Percentiles rank a stretch among this genome's conserved stretches.
Evolutionary conservation across 2,329 filamentous ascomycete genomes (phyloP).

Genomic region (Rhexocercosporidium sp.): DNA sequence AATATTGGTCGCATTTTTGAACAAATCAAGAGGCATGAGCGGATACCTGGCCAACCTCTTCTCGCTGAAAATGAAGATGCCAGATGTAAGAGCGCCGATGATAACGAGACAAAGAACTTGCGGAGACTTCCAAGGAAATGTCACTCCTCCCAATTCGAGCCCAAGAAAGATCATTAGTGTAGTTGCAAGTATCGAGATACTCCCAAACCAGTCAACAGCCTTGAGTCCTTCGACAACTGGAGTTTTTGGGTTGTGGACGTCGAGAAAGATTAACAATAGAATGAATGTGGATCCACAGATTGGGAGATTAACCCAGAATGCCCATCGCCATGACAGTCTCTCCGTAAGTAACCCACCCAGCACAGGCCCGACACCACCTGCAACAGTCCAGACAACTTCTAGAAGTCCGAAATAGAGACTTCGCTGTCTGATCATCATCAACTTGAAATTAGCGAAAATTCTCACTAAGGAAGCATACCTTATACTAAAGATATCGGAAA

Average conservation of each 20-base stretch:
- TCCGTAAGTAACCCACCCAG: constrained; percentile 67
- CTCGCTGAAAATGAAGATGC: constrained; percentile 70
- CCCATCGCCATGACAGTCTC: constrained; percentile 64
- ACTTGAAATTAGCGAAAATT: constrained; percentile 53
- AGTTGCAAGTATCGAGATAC: constrained; percentile 67
- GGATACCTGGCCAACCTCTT: constrained; percentile 74
- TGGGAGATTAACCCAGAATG: constrained; percentile 60
- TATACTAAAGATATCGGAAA: constrained; percentile 68
- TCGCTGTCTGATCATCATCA: constrained; percentile 43
- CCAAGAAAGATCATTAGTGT: constrained; percentile 85
- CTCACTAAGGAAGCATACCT: neutral
- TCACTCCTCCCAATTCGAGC: constrained; percentile 79
- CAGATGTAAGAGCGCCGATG: constrained; percentile 67
- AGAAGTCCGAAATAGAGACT: constrained; percentile 50
- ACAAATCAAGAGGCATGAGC: constrained; percentile 75
- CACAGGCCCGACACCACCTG: constrained; percentile 62
- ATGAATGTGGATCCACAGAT: constrained; percentile 44
- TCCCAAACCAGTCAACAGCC: constrained; percentile 64
- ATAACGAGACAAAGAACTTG: constrained; percentile 79
- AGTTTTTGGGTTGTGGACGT: constrained; percentile 65
- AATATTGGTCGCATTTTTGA: constrained; percentile 68
- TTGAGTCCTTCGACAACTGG: constrained; percentile 62
- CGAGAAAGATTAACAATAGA: constrained; percentile 57
- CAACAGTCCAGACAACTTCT: constrained; percentile 67
- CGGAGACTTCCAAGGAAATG: constrained; percentile 71